Percentiles rank a stretch among this genome's conserved stretches.
phyloP scores from a whole-genome alignment of 1,284 basidiomycete species.

The Schizophyllum amplum region DNA sequence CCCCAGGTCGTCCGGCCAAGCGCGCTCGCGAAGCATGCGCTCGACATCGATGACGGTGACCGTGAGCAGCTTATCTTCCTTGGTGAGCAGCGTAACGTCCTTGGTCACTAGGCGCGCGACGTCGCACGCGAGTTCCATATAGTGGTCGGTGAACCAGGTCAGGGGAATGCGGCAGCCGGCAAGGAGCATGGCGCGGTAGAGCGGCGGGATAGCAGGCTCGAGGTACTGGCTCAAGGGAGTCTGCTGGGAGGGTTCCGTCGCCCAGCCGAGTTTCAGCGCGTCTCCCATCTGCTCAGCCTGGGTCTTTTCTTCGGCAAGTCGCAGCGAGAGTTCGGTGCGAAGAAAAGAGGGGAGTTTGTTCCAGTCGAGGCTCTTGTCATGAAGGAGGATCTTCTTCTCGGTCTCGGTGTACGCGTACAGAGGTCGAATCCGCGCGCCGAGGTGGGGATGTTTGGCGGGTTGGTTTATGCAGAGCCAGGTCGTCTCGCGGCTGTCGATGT shows the following conservation, averaged over 20 bases:
- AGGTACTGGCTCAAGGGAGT: no score
- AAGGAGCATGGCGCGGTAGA: neutral
- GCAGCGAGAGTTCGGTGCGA: neutral
- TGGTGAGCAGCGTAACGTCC: neutral
- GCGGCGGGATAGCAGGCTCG: neutral
- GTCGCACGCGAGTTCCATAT: neutral
- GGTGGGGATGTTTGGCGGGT: neutral
- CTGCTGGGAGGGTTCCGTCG: no score
- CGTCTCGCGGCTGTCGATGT: neutral
- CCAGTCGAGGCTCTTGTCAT: neutral
- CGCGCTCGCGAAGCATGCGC: neutral
- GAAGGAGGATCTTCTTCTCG: neutral
- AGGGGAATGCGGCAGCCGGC: neutral
- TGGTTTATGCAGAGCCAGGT: neutral
- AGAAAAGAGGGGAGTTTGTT: neutral
- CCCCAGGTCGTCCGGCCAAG: neutral
- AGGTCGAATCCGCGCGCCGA: neutral
- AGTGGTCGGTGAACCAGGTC: neutral
- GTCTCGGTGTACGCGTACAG: neutral
- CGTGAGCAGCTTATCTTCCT: neutral
- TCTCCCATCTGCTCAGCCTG: no score
- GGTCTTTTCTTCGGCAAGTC: neutral
- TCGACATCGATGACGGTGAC: neutral
- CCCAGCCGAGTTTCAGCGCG: no score
- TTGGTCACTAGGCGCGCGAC: neutral